Percentiles rank a stretch among this genome's conserved stretches.
phyloP scores from a whole-genome alignment of 2,329 filamentous ascomycete genomes.

The Colletotrichum sp. region DNA sequence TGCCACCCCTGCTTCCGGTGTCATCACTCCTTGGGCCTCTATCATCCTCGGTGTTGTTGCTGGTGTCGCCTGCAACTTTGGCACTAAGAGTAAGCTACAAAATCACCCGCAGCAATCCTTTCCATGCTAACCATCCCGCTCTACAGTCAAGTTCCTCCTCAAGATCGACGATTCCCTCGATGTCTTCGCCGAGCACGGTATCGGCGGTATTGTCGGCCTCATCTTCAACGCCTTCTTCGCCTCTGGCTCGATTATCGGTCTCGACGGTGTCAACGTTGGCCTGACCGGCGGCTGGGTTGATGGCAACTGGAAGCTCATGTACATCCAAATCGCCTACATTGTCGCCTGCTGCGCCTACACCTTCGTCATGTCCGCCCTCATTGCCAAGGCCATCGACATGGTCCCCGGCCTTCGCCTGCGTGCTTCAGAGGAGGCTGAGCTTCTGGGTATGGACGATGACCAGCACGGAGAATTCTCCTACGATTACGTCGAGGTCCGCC shows the following conservation, averaged over 20 bases:
- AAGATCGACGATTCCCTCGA: conserved; percentile 75
- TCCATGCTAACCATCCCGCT: background rate
- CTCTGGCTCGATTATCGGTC: conserved; percentile 72
- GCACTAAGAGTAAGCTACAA: conserved; percentile 57
- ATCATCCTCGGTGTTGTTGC: conserved; percentile 70
- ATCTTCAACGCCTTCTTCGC: conserved; percentile 78
- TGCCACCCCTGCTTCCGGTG: conserved; percentile 72
- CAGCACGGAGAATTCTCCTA: conserved; percentile 91
- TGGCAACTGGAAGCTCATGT: conserved; percentile 75
- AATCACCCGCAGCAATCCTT: background rate
- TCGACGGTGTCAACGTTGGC: conserved; percentile 78
- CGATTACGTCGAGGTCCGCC: conserved; percentile 87
- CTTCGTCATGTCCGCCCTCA: conserved; percentile 75
- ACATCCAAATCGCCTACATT: conserved; percentile 82
- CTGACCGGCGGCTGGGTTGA: conserved; percentile 74
- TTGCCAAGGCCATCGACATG: conserved; percentile 77
- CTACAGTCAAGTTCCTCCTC: conserved; percentile 63
- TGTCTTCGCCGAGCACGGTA: conserved; percentile 74
- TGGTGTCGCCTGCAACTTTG: conserved; percentile 72
- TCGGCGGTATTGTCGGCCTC: conserved; percentile 72
- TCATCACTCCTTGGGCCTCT: conserved; percentile 71
- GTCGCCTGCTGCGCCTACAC: conserved; percentile 69
- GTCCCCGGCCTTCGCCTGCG: conserved; percentile 81
- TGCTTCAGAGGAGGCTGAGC: conserved; percentile 80
- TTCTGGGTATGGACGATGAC: conserved; percentile 88